A percentile compares a stretch with the other conserved stretches of the same genome.
Evolutionary conservation across 2,329 filamentous ascomycete genomes (phyloP).

Genomic region (Penicillium sp.): DNA sequence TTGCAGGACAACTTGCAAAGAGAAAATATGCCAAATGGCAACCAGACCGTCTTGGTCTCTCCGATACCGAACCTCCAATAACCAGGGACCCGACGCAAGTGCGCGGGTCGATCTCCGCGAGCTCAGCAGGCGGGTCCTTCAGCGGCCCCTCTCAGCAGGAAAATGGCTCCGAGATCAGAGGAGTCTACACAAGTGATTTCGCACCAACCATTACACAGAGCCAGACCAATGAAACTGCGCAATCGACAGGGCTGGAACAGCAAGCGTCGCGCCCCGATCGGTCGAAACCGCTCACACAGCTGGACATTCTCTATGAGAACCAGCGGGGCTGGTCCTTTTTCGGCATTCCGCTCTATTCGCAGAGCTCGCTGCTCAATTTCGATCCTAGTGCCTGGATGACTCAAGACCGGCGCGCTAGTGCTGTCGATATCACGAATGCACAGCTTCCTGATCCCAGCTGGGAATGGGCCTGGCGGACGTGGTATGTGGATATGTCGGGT

Average conservation of each 20-base stretch:
- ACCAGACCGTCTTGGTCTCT: conserved; percentile 52
- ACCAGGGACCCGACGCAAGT: conserved; percentile 19
- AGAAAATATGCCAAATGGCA: conserved; percentile 48
- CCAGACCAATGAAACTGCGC: conserved; percentile 6
- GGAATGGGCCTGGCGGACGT: conserved; percentile 75
- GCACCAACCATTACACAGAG: conserved; percentile 9
- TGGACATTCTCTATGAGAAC: conserved; percentile 94
- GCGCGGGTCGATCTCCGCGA: conserved; percentile 16
- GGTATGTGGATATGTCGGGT: conserved; percentile 72
- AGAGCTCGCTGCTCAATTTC: conserved; percentile 73
- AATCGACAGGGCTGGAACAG: conserved; percentile 1
- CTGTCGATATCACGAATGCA: conserved; percentile 72
- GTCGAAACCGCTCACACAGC: conserved; percentile 41
- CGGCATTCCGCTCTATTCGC: conserved; percentile 82
- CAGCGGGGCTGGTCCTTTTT: conserved; percentile 87
- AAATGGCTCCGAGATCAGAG: conserved; percentile 3
- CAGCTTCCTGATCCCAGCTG: conserved; percentile 92
- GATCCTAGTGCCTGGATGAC: conserved; percentile 89
- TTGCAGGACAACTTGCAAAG: conserved; percentile 37
- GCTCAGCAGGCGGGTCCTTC: conserved; percentile 9
- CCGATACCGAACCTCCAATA: conserved; percentile 15
- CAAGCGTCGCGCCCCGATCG: conserved; percentile 9
- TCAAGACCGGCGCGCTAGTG: conserved; percentile 49
- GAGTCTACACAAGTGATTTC: conserved; percentile 16
- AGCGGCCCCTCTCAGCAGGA: conserved; percentile 4